Percentiles rank a stretch among this genome's conserved stretches.
These are phyloP conservation scores for Ophiostoma sp. DNA, from an alignment of 2,329 filamentous ascomycete species.

Conservation along the genomic window DNA sequence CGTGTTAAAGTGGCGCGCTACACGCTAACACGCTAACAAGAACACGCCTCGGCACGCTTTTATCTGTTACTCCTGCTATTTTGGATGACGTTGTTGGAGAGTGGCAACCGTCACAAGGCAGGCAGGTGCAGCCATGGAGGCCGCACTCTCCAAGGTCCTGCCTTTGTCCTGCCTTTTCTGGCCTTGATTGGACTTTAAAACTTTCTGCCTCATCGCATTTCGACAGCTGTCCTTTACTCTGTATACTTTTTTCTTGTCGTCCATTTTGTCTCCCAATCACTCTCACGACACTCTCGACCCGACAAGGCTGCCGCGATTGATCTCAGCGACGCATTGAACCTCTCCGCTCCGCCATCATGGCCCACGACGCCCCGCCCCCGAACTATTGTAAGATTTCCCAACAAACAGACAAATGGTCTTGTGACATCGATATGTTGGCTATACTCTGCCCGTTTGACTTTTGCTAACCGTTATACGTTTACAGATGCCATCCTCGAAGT, in stretches of 20 bases:
- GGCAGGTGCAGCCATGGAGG: not conserved
- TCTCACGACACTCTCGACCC: not conserved
- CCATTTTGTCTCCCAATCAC: not conserved
- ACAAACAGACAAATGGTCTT: not conserved
- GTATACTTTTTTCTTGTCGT: not conserved
- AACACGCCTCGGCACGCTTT: not conserved
- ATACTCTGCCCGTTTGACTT: not conserved
- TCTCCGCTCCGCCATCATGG: constrained; percentile 35
- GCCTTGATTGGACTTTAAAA: not conserved
- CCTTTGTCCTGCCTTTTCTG: not conserved
- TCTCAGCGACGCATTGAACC: not conserved
- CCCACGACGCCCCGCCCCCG: constrained; percentile 49
- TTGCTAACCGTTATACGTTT: constrained; percentile 23
- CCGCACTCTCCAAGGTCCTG: not conserved
- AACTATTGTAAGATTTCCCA: constrained; percentile 56
- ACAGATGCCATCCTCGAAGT: constrained; percentile 74
- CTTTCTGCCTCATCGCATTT: not conserved
- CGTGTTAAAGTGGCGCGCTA: constrained; percentile 10
- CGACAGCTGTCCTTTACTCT: not conserved
- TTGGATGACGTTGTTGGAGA: constrained; percentile 13
- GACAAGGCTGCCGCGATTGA: constrained; percentile 14
- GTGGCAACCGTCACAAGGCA: constrained; percentile 20
- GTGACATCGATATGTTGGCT: not conserved
- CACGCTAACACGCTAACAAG: constrained; percentile 4
- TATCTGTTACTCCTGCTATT: not conserved